Base-by-base conservation (phyloP, 2,329 filamentous ascomycete species). In the Botrytis sinoallii region DNA sequence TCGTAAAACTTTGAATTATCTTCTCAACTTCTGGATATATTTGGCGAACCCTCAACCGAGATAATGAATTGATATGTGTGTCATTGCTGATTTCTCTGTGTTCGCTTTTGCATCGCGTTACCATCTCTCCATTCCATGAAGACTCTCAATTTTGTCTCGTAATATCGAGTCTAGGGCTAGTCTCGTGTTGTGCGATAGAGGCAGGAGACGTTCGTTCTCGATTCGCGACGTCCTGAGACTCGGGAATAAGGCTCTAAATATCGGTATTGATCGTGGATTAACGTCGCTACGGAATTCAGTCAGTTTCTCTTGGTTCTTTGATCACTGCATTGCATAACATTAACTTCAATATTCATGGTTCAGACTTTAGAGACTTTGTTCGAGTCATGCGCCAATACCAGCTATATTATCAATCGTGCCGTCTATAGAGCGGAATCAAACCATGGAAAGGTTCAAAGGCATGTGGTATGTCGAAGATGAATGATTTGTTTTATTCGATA, bases 41-140 rank as follows among this genome's bases (percentile, higher is more conserved):
- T 10, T 4, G 2, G 40, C 40, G 40, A 25, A 14, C 22, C 2
- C 12, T 61, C 0, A 18, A 9, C 32, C 12, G 7, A 2, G 16
- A 20, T 2, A 18, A 7, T 12, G 0, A 40, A 40, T 5, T 1
- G 1, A 5, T 25, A 6, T n/a, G 12, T 4, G 1, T 4, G 0
- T 38, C 22, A 4, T n/a, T 40, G 1, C 5, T 29, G 2, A 3
- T 1, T 55, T 5, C 5, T 55, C 25, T 0, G 0, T 55, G 32
- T n/a, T n/a, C 2, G 2, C 35, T n/a, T 40, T 0, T n/a, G 3
- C 3, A n/a, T 38, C 7, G 14, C 3, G 22, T 16, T 25, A 2
- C 12, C 4, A 2, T 38, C 22, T 14, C 9, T 61, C 10, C 20
- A 9, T 8, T 14, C 5, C 10, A 61, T 40, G 1, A 8, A 0